Percentiles rank a stretch among this genome's conserved stretches.
Evolutionary conservation across 2,329 filamentous ascomycete genomes (phyloP).

Genomic region (Cladosporium sp.): DNA sequence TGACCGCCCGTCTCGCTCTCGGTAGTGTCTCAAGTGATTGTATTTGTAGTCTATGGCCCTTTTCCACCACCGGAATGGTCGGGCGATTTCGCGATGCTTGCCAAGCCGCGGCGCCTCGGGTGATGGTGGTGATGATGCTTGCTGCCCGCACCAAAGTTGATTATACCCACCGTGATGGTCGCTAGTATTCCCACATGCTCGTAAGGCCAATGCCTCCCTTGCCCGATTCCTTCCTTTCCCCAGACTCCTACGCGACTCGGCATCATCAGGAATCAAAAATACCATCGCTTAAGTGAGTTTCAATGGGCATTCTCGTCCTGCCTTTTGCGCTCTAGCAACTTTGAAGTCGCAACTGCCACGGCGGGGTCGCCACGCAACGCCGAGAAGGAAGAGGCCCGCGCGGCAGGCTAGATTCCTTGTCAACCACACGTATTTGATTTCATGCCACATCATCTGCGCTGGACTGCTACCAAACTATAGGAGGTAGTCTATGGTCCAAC

Average conservation of each 20-base stretch:
- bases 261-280: no score
- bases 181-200: no score
- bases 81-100: constrained; percentile 11
- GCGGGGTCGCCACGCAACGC: neutral
- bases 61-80: constrained; percentile 9
- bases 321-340: no score
- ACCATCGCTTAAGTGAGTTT: no score
- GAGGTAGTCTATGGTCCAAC: neutral
- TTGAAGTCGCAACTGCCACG: neutral
- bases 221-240: no score
- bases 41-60: neutral
- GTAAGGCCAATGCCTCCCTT: no score
- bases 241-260: no score
- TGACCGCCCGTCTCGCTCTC: neutral
- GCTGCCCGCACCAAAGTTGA: no score
- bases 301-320: no score
- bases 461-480: neutral
- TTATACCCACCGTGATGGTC: no score
- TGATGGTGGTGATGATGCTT: no score
- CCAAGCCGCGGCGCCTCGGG: constrained; percentile 1
- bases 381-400: neutral
- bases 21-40: neutral
- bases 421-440: neutral
- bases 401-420: neutral
- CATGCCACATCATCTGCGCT: neutral